phyloP scores from a whole-genome alignment of 1,284 basidiomycete species.

The Xerocomus nothofagi region DNA sequence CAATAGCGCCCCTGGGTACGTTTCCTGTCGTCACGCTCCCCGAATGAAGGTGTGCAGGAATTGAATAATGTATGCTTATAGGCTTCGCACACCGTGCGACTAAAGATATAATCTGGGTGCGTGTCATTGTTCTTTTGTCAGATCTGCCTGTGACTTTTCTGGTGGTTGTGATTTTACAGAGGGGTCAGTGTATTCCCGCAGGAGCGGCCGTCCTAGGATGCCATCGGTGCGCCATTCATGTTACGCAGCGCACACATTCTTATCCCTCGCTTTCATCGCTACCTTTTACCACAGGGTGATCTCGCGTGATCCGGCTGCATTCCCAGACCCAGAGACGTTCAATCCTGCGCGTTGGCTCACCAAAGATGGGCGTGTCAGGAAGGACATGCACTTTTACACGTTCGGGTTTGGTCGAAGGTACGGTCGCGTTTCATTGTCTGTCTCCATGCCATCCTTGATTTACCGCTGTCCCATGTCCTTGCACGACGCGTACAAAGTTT shows the following conservation, averaged over 20 bases:
- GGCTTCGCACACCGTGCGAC: slow-evolving; percentile 39
- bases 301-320: slow-evolving; percentile 13
- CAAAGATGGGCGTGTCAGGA: slow-evolving; percentile 31
- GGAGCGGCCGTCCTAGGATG: slow-evolving; percentile 13
- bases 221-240: slow-evolving; percentile 7
- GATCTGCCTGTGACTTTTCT: not conserved
- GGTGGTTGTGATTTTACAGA: slow-evolving; percentile 7
- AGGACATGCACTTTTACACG: slow-evolving; percentile 33
- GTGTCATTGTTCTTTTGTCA: not conserved
- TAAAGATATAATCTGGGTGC: slow-evolving; percentile 41
- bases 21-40: not conserved
- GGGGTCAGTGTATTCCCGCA: slow-evolving; percentile 15
- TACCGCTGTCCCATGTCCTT: not conserved
- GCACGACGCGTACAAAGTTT: slow-evolving; percentile 7
- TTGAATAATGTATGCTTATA: slow-evolving; percentile 8
- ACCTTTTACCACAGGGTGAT: slow-evolving; percentile 7
- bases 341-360: slow-evolving; percentile 38
- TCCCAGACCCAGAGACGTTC: slow-evolving; percentile 37
- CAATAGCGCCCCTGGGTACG: slow-evolving; percentile 27
- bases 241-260: too few species aligned
- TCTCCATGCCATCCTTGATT: not conserved
- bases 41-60: too few species aligned
- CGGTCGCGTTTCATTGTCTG: slow-evolving; percentile 1
- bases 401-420: slow-evolving; percentile 42
- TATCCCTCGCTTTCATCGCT: too few species aligned